A percentile compares a stretch with the other conserved stretches of the same genome.
phyloP scores from a whole-genome alignment of 257 asterid species.

The Petunia secreta region DNA sequence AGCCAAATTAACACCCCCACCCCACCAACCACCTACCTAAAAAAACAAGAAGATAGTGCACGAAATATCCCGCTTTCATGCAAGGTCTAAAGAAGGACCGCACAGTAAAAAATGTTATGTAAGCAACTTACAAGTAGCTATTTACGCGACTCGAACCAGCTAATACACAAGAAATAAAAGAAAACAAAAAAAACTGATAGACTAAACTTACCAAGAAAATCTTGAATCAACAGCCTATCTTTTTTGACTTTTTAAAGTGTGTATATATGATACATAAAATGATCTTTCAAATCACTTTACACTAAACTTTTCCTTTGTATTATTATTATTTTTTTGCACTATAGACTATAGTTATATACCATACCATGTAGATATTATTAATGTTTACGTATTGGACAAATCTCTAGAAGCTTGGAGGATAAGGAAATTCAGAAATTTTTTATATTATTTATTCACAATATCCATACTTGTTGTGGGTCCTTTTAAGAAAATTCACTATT shows the following conservation, averaged over 20 bases:
- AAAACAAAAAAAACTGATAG: background rate
- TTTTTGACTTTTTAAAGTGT: background rate
- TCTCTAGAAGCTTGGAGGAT: background rate
- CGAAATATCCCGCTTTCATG: too few species aligned
- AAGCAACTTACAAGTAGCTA: too few species aligned
- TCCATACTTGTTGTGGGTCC: background rate
- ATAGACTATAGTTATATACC: background rate
- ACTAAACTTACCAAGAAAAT: constrained; percentile 39
- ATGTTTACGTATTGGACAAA: fast-evolving
- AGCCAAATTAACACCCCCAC: background rate
- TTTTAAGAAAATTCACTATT: background rate
- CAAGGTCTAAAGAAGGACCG: too few species aligned
- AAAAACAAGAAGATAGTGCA: too few species aligned
- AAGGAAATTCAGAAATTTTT: background rate
- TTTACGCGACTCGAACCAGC: background rate
- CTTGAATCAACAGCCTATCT: constrained; percentile 21
- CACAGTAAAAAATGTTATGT: too few species aligned
- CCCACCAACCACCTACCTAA: too few species aligned
- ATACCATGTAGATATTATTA: background rate
- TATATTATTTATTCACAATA: background rate
- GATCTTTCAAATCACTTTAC: constrained; percentile 46
- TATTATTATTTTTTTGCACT: too few species aligned
- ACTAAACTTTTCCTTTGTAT: background rate
- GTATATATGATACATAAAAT: constrained; percentile 2
- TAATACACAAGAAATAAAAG: background rate